Base-by-base conservation (phyloP, 192 early-diverging fungal species). In the Coemansia sp. region DNA sequence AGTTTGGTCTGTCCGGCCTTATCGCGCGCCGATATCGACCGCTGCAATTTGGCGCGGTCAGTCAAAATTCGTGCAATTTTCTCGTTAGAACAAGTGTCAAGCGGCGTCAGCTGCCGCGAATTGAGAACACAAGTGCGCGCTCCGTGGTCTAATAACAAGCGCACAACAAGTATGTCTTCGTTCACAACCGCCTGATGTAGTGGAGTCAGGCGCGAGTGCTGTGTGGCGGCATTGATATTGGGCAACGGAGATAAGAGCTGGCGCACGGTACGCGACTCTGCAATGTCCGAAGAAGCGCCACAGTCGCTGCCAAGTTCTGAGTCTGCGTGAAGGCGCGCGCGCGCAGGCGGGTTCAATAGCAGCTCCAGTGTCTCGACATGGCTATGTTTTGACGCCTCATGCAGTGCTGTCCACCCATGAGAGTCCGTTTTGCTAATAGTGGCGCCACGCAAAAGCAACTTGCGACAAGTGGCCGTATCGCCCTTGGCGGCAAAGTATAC, bases 1-100 rank as follows among this genome's bases (percentile, higher is more conserved):
- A 91, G 67, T 37, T 91, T 88, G 8, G 90, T 88, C 39, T 89
- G 87, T 21, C 90, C 90, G 17, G 77, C 75, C 9, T 86, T 85
- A 62, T 92, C 91, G 40, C 74, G 68, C n/a, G 62, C 43, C 2
- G 66, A 55, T 32, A 74, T 71, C 3, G 32, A 28, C 21, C 80
- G 68, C 64, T 82, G 80, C 3, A 50, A 30, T 44, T 82, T 82
- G 9, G 73, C 75, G 8, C 65, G 44, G 66, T 77, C 80, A 6
- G 75, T 77, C 38, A 82, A 62, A 28, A 82, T 46, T 16, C 75
- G 72, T 17, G 80, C 80, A 46, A 82, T 74, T 11, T 65, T 70
- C 53, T 74, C 75, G 66, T 77, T 65, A 1, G 75, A 74, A 49
- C 80, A 82, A 13, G 66, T 82, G 35, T 82, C 80, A 33, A 82